phyloP scores from a whole-genome alignment of 2,329 filamentous ascomycete species.

The Onygenales sp. region DNA sequence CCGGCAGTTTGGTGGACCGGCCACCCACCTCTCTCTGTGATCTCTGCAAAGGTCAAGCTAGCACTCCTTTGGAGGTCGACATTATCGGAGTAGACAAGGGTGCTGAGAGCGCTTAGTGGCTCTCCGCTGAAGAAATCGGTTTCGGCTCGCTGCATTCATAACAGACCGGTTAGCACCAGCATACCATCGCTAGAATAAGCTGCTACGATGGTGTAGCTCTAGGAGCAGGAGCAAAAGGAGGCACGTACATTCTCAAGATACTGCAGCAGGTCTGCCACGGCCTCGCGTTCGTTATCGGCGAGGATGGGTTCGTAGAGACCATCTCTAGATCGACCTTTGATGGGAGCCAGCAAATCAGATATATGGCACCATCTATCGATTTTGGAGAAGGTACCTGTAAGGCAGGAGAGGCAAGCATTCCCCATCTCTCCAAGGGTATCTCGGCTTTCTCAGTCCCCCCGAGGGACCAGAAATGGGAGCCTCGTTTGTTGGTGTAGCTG shows the following conservation, averaged over 20 bases:
- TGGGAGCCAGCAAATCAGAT: constrained; percentile 29
- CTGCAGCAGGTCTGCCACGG: constrained; percentile 86
- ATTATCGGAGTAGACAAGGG: constrained; percentile 96
- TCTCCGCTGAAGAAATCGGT: constrained; percentile 98
- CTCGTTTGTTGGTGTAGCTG: not conserved
- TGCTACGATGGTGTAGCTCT: constrained; percentile 22
- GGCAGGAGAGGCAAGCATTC: constrained; percentile 32
- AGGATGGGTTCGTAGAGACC: constrained; percentile 77
- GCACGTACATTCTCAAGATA: constrained; percentile 85
- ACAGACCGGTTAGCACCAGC: constrained; percentile 12
- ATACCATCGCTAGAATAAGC: constrained; percentile 5
- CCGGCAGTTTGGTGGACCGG: not conserved
- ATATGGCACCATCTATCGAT: constrained; percentile 36
- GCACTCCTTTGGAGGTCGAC: constrained; percentile 95
- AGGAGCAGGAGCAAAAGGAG: constrained; percentile 5
- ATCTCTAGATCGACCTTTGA: constrained; percentile 65
- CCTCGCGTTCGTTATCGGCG: constrained; percentile 92
- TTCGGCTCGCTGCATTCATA: constrained; percentile 63
- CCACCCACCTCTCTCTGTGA: constrained; percentile 79
- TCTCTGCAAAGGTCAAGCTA: constrained; percentile 96
- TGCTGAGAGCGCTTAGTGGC: constrained; percentile 85
- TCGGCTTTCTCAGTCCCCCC: not conserved
- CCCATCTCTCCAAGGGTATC: constrained; percentile 9
- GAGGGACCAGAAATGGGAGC: not conserved
- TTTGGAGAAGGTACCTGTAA: constrained; percentile 21